Base-by-base conservation (phyloP, 1,284 basidiomycete genomes). In the Schizophyllum amplum region DNA sequence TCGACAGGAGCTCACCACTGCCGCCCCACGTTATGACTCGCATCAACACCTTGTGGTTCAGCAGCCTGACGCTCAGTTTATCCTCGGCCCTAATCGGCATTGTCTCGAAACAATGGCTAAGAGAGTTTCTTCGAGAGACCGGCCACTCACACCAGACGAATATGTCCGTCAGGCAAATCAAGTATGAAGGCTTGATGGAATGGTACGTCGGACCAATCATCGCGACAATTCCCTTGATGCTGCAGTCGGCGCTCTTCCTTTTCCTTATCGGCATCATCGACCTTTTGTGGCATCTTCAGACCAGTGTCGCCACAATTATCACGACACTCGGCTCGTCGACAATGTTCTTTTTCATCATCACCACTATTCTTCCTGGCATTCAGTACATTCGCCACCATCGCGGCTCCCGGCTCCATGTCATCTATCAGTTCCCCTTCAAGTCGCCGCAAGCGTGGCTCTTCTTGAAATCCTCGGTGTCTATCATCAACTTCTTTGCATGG, bases 21-120 rank as follows among this genome's bases (percentile, higher is more conserved):
- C 15, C 11, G 13, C n/a, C 6, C 56, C 17, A 23, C 23, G 42
- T 33, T 13, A n/a, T 47, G 22, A 20, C 21, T 21, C 23, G 24
- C n/a, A 53, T 50, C 24, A 50, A 50, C 11, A 20, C 4, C 58
- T 20, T 56, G 42, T 69, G 67, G 67, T 67, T 68, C 52, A 54
- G 58, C 22, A 69, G 67, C 52, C 63, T 69, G 25, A 59, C 62
- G 2, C 59, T 66, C 11, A 60, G 62, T 24, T 61, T 69, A 11
- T 54, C 59, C 5, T 54, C 65, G 7, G 67, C 64, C 2, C 59
- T 69, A 20, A 42, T 66, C 11, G 66, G 64, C 7, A 66, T 65
- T 24, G 57, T 68, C 1, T 64, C 63, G 53, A 64, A 64, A 49
- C 67, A 69, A 57, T 69, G 67, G 66, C 52, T 66, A 9, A 62